These are phyloP conservation scores for Podaxis sp. DNA, from an alignment of 768 basidiomycete species.

Conservation along the genomic window DNA sequence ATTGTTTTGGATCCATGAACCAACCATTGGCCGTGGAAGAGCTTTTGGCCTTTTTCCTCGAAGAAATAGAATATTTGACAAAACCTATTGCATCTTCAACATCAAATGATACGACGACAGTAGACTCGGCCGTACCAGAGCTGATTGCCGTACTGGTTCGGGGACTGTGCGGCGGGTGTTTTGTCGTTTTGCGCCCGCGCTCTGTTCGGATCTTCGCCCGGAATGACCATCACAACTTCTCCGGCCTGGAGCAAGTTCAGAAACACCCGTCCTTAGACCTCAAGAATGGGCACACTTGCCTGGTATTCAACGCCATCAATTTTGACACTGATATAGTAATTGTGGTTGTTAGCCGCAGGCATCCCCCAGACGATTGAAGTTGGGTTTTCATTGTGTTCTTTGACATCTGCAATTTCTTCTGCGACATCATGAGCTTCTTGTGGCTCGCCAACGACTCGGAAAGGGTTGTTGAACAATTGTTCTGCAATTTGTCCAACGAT, in stretches of 20 bases:
- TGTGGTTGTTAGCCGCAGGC: conserved; percentile 15
- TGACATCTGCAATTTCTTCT: conserved; percentile 23
- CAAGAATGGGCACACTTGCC: conserved; percentile 32
- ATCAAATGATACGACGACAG: neutral
- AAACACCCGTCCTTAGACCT: neutral
- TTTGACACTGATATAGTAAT: conserved; percentile 43
- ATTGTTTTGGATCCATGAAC: conserved; percentile 65
- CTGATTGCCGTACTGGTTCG: conserved; percentile 55
- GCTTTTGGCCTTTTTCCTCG: conserved; percentile 40
- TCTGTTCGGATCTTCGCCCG: conserved; percentile 48
- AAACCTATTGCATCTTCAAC: conserved; percentile 50
- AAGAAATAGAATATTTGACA: conserved; percentile 66
- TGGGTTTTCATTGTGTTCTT: conserved; percentile 25
- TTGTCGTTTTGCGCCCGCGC: conserved; percentile 40
- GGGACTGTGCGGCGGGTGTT: conserved; percentile 36
- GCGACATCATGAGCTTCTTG: conserved; percentile 29
- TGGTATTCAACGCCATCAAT: conserved; percentile 61
- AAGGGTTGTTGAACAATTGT: conserved; percentile 45
- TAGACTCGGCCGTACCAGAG: conserved; percentile 51
- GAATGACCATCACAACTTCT: conserved; percentile 62
- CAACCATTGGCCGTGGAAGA: conserved; percentile 74
- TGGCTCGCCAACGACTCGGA: conserved; percentile 36
- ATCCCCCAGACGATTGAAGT: conserved; percentile 36
- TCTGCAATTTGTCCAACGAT: conserved; percentile 45
- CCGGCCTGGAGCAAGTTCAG: conserved; percentile 43